These are phyloP conservation scores for Podospora didyma DNA, from an alignment of 495 filamentous ascomycete species.

Conservation along the genomic window DNA sequence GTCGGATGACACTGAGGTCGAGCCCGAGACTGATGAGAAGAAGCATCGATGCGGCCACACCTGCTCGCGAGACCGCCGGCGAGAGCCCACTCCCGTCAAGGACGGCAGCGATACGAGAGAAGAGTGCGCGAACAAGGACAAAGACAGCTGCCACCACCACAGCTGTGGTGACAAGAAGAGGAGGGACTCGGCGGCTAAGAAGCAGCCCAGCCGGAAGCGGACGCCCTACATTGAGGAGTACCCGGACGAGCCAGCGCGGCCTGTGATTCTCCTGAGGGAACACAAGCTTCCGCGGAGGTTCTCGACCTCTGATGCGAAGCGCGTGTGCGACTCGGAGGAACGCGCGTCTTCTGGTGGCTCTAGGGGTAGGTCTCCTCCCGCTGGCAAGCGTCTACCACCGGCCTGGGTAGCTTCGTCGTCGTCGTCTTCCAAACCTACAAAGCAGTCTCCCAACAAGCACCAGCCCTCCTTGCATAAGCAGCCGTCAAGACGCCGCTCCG, in stretches of 20 bases:
- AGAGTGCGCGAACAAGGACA: conserved; percentile 2
- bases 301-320: conserved; percentile 18
- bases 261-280: conserved; percentile 22
- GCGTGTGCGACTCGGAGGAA: conserved; percentile 6
- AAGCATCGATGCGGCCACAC: not conserved
- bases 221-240: conserved; percentile 31
- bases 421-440: not conserved
- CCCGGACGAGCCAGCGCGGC: conserved; percentile 17
- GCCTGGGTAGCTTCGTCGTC: not conserved
- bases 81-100: not conserved
- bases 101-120: not conserved
- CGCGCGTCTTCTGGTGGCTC: conserved; percentile 4
- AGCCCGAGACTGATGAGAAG: conserved; percentile 6
- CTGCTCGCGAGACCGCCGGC: not conserved
- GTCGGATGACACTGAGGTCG: conserved; percentile 15
- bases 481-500: not conserved
- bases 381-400: conserved; percentile 6
- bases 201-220: not conserved
- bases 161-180: conserved; percentile 4
- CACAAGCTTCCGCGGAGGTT: conserved; percentile 21
- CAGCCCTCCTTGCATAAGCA: too few relatives aligned
- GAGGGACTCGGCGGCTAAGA: not conserved
- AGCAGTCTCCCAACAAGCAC: not conserved
- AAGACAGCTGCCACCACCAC: not conserved
- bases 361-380: conserved; percentile 17